Evolutionary conservation across 208 protist species (phyloP), one percentile per base, ranked within the genome.

Genomic region (Leishmania arabica): DNA sequence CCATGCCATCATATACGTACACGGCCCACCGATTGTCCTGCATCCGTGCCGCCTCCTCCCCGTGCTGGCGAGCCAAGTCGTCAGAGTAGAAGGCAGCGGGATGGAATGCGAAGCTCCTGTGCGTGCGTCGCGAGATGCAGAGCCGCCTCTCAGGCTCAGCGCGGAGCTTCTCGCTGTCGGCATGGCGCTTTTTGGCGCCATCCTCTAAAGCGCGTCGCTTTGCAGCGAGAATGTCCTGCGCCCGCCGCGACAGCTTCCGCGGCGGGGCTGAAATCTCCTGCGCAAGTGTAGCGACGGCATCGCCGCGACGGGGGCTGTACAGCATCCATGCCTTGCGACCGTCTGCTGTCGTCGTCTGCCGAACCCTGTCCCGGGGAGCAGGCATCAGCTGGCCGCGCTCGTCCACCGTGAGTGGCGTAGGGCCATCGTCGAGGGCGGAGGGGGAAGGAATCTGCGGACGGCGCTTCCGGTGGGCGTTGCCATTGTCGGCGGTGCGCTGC

Each of bases 301-400:
- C 85, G 5, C 84, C 83, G 66, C 75, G 78, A 31, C 83, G 85
- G 21, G 89, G 80, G 51, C 79, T 77, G 47, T 90, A 82, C 49
- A 94, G 86, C 81, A 95, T 84, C 93, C 93, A 95, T 81, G 73
- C 75, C 47, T 83, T 77, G 53, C 81, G 80, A 2, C 91, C 93
- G 64, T 96, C 93, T 5, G 85, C 21, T 19, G 84, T 90, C 31
- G 86, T 58, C 42, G 80, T 86, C 54, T 80, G 83, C 75, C 78
- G 80, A 75, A 96, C 91, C 51, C 83, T 83, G 27, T 84, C 85
- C 34, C 81, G 87, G 60, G 82, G 75, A 62, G 79, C 60, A 51
- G 86, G 75, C 58, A 90, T 79, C 54, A 80, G 49, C 75, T 90
- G 84, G 34, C 88, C 85, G 31, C 85, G 78, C 5, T 86, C 82